These are phyloP conservation scores for Artemisia annua DNA, from an alignment of 129 eudicot genomes.

Conservation along the genomic window DNA sequence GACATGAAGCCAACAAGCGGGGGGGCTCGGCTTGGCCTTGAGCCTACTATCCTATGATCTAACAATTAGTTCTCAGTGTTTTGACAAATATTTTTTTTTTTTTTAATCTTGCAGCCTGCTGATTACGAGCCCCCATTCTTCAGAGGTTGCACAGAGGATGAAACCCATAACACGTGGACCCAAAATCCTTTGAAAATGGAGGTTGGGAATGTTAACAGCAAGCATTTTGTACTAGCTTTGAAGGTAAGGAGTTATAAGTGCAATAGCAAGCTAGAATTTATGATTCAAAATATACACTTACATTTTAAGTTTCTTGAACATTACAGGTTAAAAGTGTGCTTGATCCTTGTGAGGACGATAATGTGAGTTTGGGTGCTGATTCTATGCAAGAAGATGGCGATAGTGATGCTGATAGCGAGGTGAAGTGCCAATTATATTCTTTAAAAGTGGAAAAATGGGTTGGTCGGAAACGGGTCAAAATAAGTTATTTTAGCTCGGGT, in stretches of 20 bases:
- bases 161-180: slow-evolving; percentile 69
- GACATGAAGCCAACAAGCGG: too few relatives aligned
- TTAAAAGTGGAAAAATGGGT: not conserved
- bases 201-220: slow-evolving; percentile 98
- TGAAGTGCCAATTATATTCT: slow-evolving; percentile 24
- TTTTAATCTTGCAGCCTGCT: slow-evolving; percentile 65
- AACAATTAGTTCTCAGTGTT: too few relatives aligned
- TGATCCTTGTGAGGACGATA: slow-evolving; percentile 95
- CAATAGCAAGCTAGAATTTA: not conserved
- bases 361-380: slow-evolving; percentile 78
- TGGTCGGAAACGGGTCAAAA: too few relatives aligned
- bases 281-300: not conserved
- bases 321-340: slow-evolving; percentile 92
- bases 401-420: slow-evolving; percentile 83
- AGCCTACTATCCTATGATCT: too few relatives aligned
- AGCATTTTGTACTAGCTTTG: slow-evolving; percentile 87
- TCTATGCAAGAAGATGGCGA: slow-evolving; percentile 63
- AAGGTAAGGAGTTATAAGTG: slow-evolving; percentile 52
- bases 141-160: slow-evolving; percentile 87
- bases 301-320: not conserved
- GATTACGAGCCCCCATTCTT: slow-evolving; percentile 99
- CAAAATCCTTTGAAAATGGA: slow-evolving; percentile 89
- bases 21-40: too few relatives aligned
- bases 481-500: too few relatives aligned
- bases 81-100: too few relatives aligned